phyloP scores from a whole-genome alignment of 257 asterid genomes.

The Ehretia macrophylla region DNA sequence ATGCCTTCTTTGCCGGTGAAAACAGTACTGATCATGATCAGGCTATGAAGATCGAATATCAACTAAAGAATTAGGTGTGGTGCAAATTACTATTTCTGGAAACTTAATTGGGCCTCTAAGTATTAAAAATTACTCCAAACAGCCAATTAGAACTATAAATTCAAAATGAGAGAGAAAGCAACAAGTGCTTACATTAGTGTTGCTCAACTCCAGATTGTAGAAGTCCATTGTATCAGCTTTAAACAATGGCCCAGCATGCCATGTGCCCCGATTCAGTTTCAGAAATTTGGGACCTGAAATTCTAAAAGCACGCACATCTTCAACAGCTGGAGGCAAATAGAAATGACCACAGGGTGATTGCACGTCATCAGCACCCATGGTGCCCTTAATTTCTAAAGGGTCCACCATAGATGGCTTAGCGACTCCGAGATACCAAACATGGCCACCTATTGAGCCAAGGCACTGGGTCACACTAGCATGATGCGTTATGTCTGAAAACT shows the following conservation, averaged over 20 bases:
- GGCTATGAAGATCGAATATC: too few relatives aligned
- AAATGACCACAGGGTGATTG: slow-evolving; percentile 64
- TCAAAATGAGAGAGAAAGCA: background rate
- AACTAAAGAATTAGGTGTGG: too few relatives aligned
- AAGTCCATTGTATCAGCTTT: slow-evolving; percentile 59
- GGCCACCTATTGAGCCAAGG: slow-evolving; percentile 79
- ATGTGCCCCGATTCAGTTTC: slow-evolving; percentile 70
- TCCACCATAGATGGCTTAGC: slow-evolving; percentile 71
- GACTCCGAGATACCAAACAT: slow-evolving; percentile 91
- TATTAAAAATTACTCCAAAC: background rate
- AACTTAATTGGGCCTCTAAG: background rate
- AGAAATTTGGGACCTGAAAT: slow-evolving; percentile 80
- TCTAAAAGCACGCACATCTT: slow-evolving; percentile 62
- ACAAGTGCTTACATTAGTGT: slow-evolving; percentile 64
- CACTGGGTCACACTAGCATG: slow-evolving; percentile 92
- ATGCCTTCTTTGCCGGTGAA: too few relatives aligned
- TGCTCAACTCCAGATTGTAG: slow-evolving; percentile 75
- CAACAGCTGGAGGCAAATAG: slow-evolving; percentile 66
- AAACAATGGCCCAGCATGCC: slow-evolving; percentile 98
- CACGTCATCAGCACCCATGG: slow-evolving; percentile 19
- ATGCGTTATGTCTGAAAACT: slow-evolving; percentile 70
- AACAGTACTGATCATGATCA: too few relatives aligned
- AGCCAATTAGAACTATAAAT: background rate
- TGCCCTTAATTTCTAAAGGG: slow-evolving; percentile 26
- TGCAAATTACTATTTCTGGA: too few relatives aligned